Base-by-base conservation (phyloP, 2,329 filamentous ascomycete genomes). In the Aureobasidium melanogenum region DNA sequence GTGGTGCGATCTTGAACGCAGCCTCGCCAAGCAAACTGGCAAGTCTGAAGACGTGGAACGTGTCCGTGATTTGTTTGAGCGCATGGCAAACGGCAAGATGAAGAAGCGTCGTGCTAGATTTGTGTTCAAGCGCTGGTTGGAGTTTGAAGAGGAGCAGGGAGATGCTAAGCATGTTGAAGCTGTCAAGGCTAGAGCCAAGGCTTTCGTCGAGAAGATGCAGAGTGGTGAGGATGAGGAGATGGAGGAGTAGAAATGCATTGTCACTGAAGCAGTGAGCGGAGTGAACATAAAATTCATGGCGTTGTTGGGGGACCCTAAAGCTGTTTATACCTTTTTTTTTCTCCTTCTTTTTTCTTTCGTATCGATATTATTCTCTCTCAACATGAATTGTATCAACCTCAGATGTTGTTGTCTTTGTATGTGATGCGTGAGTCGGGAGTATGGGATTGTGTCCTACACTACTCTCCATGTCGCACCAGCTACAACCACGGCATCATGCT, bases 71-170 rank as follows among this genome's bases (percentile, higher is more conserved):
- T 77, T 97, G 51, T 97, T 94, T 71, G 91, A 96, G 76, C 82
- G 92, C 46, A 88, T 92, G 70, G 80, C 83, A 28, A 84, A 62
- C 70, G 74, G 50, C 67, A 74, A 80, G 69, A 79, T 96, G 67
- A 96, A 96, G 80, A 84, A 88, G 43, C 86, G 89, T 72, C 84
- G 91, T 71, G 91, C 91, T 17, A 87, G 88, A 77, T 88, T 86
- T 70, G 89, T 96, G 80, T 99, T 97, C 77, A 90, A 90, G 77
- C 84, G 89, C 67, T 99, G 94, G 94, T 83, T 88, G 62, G 84
- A 88, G 67, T 97, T 91, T 84, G 94, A 99, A 78, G 85, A 88
- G 75, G 72, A 73, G 50, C 69, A 84, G 62, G 90, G 89, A 1
- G 84, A 87, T 70, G 77, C 81, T 64, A 89, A 89, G 79, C 83